Evolutionary conservation across 2,329 filamentous ascomycete genomes (phyloP).

Genomic region (Fusarium sp.): DNA sequence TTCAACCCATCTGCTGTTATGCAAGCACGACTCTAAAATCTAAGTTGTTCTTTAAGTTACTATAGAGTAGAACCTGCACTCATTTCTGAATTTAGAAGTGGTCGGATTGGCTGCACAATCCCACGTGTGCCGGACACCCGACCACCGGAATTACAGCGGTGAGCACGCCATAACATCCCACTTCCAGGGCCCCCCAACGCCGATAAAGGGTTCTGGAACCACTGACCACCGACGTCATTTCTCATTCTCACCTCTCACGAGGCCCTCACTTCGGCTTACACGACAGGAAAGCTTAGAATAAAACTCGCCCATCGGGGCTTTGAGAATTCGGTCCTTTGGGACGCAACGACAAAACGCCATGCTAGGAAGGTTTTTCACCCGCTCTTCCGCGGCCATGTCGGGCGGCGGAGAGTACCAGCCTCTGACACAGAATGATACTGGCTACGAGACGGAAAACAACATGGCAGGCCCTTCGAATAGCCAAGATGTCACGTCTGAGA

Average conservation of each 20-base stretch:
- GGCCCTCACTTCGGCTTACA: conserved; percentile 20
- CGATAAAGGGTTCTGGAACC: conserved; percentile 1
- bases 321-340: conserved; percentile 22
- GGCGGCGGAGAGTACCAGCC: conserved; percentile 41
- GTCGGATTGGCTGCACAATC: not conserved
- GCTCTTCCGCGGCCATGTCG: conserved; percentile 6
- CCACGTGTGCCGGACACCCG: conserved; percentile 14
- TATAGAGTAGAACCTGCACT: not conserved
- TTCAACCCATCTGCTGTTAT: too few relatives aligned
- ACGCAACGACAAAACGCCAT: conserved; percentile 16
- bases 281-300: conserved; percentile 8
- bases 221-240: conserved; percentile 23
- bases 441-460: conserved; percentile 16
- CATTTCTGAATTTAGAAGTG: not conserved
- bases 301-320: conserved; percentile 29
- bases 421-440: conserved; percentile 40
- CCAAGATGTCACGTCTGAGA: conserved; percentile 1
- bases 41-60: not conserved
- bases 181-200: conserved; percentile 1
- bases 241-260: conserved; percentile 2
- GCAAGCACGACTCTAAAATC: not conserved
- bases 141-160: conserved; percentile 5
- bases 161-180: conserved; percentile 2
- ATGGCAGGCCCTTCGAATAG: conserved; percentile 3
- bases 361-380: conserved; percentile 36